Base-by-base conservation (phyloP, 257 asterid species). In the Plantago major region DNA sequence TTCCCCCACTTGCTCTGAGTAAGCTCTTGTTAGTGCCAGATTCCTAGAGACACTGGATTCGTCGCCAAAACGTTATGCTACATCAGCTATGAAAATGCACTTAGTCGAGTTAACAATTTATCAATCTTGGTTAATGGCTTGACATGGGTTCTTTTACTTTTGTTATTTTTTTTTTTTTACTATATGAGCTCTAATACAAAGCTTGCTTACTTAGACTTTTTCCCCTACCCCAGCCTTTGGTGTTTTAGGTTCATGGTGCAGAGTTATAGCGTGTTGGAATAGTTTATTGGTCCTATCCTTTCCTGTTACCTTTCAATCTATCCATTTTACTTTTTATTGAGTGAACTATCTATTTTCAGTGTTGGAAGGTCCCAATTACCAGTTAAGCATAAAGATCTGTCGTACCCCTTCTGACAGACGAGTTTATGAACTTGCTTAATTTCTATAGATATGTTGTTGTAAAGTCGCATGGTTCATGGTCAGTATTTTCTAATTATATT, bases 271-370 rank as follows among this genome's bases (percentile, higher is more conserved):
- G 96, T 18, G 99, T 97, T 64, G 99, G 99, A 75, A 94, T 89
- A 59, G 97, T 84, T 76, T 89, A 93, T 78, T 83, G 99, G 99
- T 97, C 97, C 94, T 93, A 93, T 93, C 99, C 97, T 67, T 73
- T 59, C 42, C 65, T 43, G 37, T 30, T 30, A 49, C 40, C 56
- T 40, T 58, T 28, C 48, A 48, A n/a, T 43, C 11, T n/a, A 7
- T 40, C 30, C 22, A 58, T 12, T 12, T 52, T 7, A 14, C 33
- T 42, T 40, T 17, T 12, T 17, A 33, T 18, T 12, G 56, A 62
- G 49, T 54, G 57, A 54, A 7, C n/a, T n/a, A n/a, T n/a, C 42
- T 40, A 22, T 17, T 49, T 18, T 45, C 19, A 57, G 8, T 22
- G 26, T 28, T 11, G 33, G 58, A 18, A 3, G 64, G 58, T 46